Percentiles rank a stretch among this genome's conserved stretches.
Conservation (phyloP, 495 filamentous ascomycete genomes). For the Penicillium maclennaniae region DNA sequence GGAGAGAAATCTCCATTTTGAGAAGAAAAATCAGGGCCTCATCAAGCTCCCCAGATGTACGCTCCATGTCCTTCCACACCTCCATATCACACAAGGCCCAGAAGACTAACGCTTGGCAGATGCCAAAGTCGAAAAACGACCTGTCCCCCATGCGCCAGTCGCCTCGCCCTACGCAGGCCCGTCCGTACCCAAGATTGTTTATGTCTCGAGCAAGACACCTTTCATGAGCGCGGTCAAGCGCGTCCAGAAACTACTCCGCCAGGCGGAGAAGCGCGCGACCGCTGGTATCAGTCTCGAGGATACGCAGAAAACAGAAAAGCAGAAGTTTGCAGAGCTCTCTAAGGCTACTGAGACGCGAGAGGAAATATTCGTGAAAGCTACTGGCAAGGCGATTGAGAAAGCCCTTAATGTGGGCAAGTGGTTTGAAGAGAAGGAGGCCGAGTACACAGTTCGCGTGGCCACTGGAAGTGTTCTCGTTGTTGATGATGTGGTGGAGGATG, state of each 20-base stretch:
- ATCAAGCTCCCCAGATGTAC: slow-evolving; percentile 38
- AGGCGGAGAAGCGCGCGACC: slow-evolving; percentile 58
- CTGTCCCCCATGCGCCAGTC: slow-evolving; percentile 65
- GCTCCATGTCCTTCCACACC: not conserved
- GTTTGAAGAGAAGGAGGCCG: slow-evolving; percentile 55
- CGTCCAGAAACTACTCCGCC: slow-evolving; percentile 64
- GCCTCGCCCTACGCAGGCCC: slow-evolving; percentile 52
- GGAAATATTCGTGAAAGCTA: slow-evolving; percentile 72
- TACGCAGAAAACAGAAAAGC: slow-evolving; percentile 38
- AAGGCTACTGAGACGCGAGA: slow-evolving; percentile 42
- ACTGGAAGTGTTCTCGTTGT: slow-evolving; percentile 66
- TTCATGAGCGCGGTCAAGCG: slow-evolving; percentile 83
- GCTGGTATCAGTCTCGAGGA: slow-evolving; percentile 35
- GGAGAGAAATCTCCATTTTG: slow-evolving; percentile 35
- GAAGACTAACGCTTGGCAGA: slow-evolving; percentile 24
- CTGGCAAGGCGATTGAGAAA: slow-evolving; percentile 73
- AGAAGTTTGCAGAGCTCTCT: slow-evolving; percentile 36
- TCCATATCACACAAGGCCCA: not conserved
- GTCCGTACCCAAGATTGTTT: slow-evolving; percentile 61
- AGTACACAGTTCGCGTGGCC: slow-evolving; percentile 52
- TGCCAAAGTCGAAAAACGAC: slow-evolving; percentile 58
- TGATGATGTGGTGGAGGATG: slow-evolving; percentile 61
- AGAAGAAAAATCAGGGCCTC: slow-evolving; percentile 39
- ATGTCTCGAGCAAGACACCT: slow-evolving; percentile 69
- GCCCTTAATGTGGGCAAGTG: slow-evolving; percentile 60